Base-by-base conservation (phyloP, 2,329 filamentous ascomycete genomes). In the Phaeosphaeriaceae sp. region DNA sequence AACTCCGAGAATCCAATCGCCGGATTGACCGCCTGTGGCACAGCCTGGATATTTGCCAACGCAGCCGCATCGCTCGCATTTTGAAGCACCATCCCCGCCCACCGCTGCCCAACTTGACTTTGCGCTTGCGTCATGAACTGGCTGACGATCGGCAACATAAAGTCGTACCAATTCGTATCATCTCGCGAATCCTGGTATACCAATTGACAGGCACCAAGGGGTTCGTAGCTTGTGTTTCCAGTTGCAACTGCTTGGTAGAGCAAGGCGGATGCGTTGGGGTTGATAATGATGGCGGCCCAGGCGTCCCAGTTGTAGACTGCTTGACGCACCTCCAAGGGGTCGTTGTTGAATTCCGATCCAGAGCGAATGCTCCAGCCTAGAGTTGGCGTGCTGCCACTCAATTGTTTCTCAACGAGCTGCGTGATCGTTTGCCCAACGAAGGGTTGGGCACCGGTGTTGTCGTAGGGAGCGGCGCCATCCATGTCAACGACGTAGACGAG, bases 201-300 rank as follows among this genome's bases (percentile, higher is more conserved):
- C 13, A 86, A 76, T 62, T 89, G 84, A 11, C 84, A 81, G 0
- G 85, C 84, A 6, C 86, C 86, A 3, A 81, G 75, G 0, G 87
- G 88, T 49, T 88, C 85, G 67, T 89, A 90, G 5, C 81, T 83
- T 1, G 80, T 65, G 66, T 90, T 88, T 1, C 84, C 85, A 0
- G 73, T 82, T 1, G 76, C 72, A 0, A 89, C 77, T 0, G 88
- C 86, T 19, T 81, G 75, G 52, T 83, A 83, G 0, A 90, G 79
- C 20, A 88, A 76, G 0, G 81, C 75, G 0, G 86, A 88, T 0
- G 88, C 87, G 63, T 89, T 89, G 1, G 86, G 71, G 59, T 88
- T 87, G 62, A 90, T 79, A 54, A 89, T 81, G 48, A 90, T 81
- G 0, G 88, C 87, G 0, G 84, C 86, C 80, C 84, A 89, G 10